Base-by-base conservation (phyloP, 1,284 basidiomycete species). In the Cutaneotrichosporon dermatis region DNA sequence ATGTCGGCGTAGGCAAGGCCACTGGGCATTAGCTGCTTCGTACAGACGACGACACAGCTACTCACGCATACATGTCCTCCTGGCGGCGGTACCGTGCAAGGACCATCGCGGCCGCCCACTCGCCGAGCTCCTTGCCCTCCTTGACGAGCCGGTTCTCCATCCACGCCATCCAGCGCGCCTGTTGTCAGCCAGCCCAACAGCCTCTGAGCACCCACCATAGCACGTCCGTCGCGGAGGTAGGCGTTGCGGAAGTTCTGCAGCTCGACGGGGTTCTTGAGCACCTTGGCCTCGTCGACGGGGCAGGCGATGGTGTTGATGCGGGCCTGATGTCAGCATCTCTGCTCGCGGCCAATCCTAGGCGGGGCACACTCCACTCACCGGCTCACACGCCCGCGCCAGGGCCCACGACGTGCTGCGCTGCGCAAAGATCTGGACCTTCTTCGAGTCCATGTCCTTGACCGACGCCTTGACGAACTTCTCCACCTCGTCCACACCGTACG, bases 1-100 rank as follows among this genome's bases (percentile, higher is more conserved):
- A 98, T 97, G 61, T 91, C 94, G 70, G 91, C 89, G 69, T 98
- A 98, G 2, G 93, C 92, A 33, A 93, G 84, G 12, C 92, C 90
- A 0, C 78, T 76, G 64, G 2, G 12, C 4, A 40, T 67, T 16
- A 66, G 62, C 54, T n/a, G 8, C 25, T 25, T 25, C 25, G 25
- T 25, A 25, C 35, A 3, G 5, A 7, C 2, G 5, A 3, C 33
- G 25, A 25, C 25, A 25, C 25, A 25, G 25, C 25, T 25, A 69
- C 73, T 60, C 39, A 77, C 85, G 87, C 86, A 73, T 88, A 96
- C 71, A 86, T 79, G 75, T 87, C 86, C 66, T 86, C 84, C 70
- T 85, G 82, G 65, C 86, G 81, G 58, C 94, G 82, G 76, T 86
- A 94, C 70, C 88, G 85, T 1, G 88, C 90, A 58, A 98, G 79